Evolutionary conservation across 1,139 yeast genomes (phyloP).

Genomic region (Hanseniaspora uvarum): DNA sequence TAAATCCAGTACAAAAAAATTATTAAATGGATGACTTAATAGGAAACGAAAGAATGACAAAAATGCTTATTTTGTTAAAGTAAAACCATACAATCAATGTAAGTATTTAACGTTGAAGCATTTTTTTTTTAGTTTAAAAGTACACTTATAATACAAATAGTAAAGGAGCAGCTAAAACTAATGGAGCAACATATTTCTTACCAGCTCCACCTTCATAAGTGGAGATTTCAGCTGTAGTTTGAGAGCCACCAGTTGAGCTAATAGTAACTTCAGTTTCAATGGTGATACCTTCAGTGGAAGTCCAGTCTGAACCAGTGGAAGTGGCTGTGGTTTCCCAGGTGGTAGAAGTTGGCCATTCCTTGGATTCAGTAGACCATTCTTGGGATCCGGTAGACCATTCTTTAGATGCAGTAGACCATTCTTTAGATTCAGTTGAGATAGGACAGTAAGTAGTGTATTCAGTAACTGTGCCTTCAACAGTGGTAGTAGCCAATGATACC

Average conservation of each 20-base stretch:
- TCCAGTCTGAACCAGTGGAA: neutral
- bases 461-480: conserved; percentile 3
- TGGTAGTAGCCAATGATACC: neutral
- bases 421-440: neutral
- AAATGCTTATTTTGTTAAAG: neutral
- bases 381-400: neutral
- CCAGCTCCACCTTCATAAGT: conserved; percentile 1
- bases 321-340: neutral
- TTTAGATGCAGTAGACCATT: neutral
- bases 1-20: neutral
- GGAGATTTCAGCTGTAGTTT: neutral
- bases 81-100: neutral
- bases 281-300: neutral
- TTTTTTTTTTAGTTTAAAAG: neutral
- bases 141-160: conserved; percentile 27
- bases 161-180: conserved; percentile 34
- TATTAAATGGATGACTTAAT: neutral
- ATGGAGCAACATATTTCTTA: conserved; percentile 26
- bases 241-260: neutral
- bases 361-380: neutral
- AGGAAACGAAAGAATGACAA: neutral
- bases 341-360: neutral
- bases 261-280: neutral
- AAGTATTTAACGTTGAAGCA: neutral
- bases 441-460: conserved; percentile 1